phyloP scores from a whole-genome alignment of 768 basidiomycete genomes.

The Lactifluus volemus region DNA sequence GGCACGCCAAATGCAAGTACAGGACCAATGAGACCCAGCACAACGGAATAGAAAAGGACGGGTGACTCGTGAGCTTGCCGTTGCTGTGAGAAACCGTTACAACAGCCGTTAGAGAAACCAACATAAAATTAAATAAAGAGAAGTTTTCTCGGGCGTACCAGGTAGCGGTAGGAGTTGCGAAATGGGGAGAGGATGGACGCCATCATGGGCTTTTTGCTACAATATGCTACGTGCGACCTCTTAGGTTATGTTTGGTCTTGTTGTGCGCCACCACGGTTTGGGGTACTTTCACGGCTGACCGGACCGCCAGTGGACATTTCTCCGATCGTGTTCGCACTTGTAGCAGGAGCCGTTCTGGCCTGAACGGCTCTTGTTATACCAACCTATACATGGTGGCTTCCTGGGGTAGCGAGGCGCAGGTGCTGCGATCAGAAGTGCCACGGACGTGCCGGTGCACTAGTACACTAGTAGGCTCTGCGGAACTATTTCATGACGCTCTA shows the following conservation, averaged over 20 bases:
- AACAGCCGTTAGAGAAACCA: neutral
- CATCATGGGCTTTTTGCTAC: conserved; percentile 28
- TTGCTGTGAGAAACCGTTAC: conserved; percentile 47
- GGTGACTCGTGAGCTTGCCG: conserved; percentile 85
- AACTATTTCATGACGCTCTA: no score
- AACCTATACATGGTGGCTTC: no score
- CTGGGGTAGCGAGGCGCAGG: no score
- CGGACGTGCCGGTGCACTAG: no score
- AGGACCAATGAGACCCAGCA: conserved; percentile 69
- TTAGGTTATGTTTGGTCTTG: neutral
- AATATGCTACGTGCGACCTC: neutral
- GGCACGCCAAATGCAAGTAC: conserved; percentile 64
- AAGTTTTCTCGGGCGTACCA: conserved; percentile 19
- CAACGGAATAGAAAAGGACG: conserved; percentile 80
- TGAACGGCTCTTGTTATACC: no score
- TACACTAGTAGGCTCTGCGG: no score
- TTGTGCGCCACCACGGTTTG: neutral
- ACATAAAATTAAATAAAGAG: neutral
- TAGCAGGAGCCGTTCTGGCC: no score
- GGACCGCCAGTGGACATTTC: no score
- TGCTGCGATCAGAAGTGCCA: no score
- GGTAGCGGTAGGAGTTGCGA: conserved; percentile 40
- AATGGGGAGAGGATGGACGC: conserved; percentile 39
- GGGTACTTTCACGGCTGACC: neutral
- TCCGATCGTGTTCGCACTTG: no score